Conservation (phyloP, 129 eudicot species). For the Flaveria sonorensis region DNA sequence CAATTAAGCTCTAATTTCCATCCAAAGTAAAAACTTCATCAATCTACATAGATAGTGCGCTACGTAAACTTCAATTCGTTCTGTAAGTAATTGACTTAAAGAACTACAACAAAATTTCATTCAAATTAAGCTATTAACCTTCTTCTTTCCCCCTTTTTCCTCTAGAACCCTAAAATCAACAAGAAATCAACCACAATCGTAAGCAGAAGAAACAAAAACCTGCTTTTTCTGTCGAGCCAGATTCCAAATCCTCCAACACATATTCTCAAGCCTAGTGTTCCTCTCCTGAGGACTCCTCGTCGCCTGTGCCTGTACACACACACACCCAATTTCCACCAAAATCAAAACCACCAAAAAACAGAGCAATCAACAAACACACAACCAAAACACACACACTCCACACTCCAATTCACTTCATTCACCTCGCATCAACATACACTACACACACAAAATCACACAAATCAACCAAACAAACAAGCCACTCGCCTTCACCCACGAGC, state of each 20-base stretch:
- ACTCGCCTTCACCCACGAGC: conserved; percentile 83
- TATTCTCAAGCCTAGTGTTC: conserved; percentile 94
- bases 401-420: neutral
- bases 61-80: conserved; percentile 1
- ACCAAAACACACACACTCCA: neutral
- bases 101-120: neutral
- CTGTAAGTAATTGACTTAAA: neutral
- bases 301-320: conserved; percentile 75
- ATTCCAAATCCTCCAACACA: conserved; percentile 99
- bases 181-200: neutral
- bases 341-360: neutral
- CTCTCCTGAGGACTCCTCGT: conserved; percentile 99
- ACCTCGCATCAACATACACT: conserved; percentile 11
- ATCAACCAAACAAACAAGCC: neutral
- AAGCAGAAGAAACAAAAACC: conserved; percentile 39
- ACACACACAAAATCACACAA: neutral
- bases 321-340: conserved; percentile 11
- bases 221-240: conserved; percentile 99
- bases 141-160: neutral
- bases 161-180: neutral
- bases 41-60: neutral
- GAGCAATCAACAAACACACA: neutral
- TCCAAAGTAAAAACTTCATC: neutral
- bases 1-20: neutral
- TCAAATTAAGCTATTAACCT: neutral